These are phyloP conservation scores for Rhizoclosmatium globosum DNA, from an alignment of 192 early-diverging fungal species.

Conservation along the genomic window DNA sequence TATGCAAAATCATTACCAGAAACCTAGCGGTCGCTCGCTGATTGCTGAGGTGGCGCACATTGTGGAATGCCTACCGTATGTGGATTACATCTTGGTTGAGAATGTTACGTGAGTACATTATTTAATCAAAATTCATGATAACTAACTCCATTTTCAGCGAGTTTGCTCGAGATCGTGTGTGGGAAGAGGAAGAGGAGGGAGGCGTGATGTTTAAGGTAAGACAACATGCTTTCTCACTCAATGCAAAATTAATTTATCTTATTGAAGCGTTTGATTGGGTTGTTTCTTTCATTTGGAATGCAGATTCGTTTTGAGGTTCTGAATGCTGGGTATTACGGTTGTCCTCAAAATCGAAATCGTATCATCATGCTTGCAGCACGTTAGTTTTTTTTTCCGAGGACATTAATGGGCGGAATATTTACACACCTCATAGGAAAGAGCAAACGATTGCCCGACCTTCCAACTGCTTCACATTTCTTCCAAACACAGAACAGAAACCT, in stretches of 20 bases:
- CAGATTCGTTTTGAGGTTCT: conserved; percentile 15
- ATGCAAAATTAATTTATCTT: too few relatives aligned
- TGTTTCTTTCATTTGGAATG: conserved; percentile 13
- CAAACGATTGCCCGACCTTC: conserved; percentile 18
- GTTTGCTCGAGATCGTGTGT: conserved; percentile 6
- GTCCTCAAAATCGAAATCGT: conserved; percentile 23
- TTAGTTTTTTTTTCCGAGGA: too few relatives aligned
- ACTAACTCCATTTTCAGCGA: background rate
- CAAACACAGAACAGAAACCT: background rate
- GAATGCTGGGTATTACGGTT: conserved; percentile 16
- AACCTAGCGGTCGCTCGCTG: conserved; percentile 4
- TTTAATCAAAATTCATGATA: background rate
- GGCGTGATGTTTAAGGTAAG: conserved; percentile 23
- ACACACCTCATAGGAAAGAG: background rate
- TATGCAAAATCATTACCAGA: background rate
- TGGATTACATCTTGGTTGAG: conserved; percentile 10
- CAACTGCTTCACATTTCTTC: conserved; percentile 13
- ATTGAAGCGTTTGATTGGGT: background rate
- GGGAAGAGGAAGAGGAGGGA: background rate
- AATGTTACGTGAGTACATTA: conserved; percentile 22
- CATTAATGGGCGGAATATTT: too few relatives aligned
- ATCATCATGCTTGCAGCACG: conserved; percentile 2
- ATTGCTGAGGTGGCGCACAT: conserved; percentile 20
- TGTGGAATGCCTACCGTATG: conserved; percentile 7
- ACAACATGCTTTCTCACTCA: too few relatives aligned